Percentiles rank a stretch among this genome's conserved stretches.
Evolutionary conservation across 2,329 filamentous ascomycete species (phyloP).

Genomic region (Penicillium sp.): DNA sequence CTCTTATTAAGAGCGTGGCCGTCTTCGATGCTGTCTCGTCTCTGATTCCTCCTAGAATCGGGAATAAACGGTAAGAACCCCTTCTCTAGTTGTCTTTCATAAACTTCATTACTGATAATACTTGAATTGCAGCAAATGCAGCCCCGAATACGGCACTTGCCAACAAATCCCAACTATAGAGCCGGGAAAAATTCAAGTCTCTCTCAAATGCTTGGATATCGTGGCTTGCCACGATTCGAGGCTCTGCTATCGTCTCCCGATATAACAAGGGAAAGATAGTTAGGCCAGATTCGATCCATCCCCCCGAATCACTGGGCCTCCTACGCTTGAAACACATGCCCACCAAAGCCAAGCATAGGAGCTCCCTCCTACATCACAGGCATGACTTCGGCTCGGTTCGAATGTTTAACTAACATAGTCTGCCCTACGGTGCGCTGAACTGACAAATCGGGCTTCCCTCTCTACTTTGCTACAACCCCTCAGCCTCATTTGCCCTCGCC

Average conservation of each 20-base stretch:
- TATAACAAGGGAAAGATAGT: too few species aligned
- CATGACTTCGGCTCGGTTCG: not conserved
- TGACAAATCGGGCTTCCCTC: too few species aligned
- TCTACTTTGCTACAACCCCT: too few species aligned
- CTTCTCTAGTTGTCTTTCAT: not conserved
- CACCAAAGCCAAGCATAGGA: not conserved
- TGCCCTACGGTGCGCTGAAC: too few species aligned
- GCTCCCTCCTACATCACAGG: not conserved
- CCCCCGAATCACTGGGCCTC: too few species aligned
- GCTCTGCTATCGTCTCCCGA: not conserved
- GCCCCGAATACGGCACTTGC: too few species aligned
- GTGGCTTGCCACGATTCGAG: not conserved
- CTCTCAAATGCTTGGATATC: not conserved
- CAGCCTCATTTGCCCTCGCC: not conserved
- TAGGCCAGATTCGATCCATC: rapidly evolving
- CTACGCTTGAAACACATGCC: not conserved
- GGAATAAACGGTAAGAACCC: not conserved
- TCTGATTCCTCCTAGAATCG: too few species aligned
- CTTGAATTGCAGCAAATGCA: not conserved
- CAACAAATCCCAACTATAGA: not conserved
- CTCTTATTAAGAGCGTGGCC: too few species aligned
- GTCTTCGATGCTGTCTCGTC: not conserved
- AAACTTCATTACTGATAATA: not conserved
- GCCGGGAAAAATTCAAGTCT: not conserved
- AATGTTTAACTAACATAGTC: too few species aligned